Percentiles rank a stretch among this genome's conserved stretches.
These are phyloP conservation scores for Fusarium foetens DNA, from an alignment of 2,329 filamentous ascomycete genomes.

Conservation along the genomic window DNA sequence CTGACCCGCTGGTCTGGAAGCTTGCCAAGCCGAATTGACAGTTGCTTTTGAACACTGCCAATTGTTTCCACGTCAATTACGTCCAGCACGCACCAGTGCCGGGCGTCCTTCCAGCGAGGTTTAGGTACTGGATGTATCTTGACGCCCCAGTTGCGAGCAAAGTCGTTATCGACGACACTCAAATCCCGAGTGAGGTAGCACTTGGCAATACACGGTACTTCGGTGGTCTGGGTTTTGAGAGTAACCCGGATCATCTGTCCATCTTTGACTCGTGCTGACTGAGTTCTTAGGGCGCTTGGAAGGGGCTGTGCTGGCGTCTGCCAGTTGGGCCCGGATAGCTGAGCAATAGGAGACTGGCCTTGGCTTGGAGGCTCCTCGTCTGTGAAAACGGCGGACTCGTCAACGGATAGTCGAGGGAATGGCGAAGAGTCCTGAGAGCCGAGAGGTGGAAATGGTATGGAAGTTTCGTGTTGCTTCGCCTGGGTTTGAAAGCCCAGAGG, in stretches of 20 bases:
- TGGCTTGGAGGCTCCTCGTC: slow-evolving; percentile 19
- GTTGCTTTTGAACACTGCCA: slow-evolving; percentile 7
- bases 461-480: background rate
- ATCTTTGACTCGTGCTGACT: slow-evolving; percentile 24
- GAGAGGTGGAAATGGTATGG: slow-evolving; percentile 1
- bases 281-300: background rate
- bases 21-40: slow-evolving; percentile 25
- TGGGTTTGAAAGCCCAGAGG: slow-evolving; percentile 1
- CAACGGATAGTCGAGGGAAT: slow-evolving; percentile 7
- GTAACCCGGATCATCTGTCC: slow-evolving; percentile 33
- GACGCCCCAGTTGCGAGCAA: slow-evolving; percentile 16
- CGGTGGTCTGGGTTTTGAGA: slow-evolving; percentile 17
- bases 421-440: slow-evolving; percentile 6
- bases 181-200: slow-evolving; percentile 13
- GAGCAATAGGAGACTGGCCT: slow-evolving; percentile 24
- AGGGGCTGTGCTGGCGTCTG: slow-evolving; percentile 11
- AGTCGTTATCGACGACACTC: slow-evolving; percentile 28
- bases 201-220: slow-evolving; percentile 32
- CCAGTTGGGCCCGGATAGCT: slow-evolving; percentile 6
- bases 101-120: slow-evolving; percentile 14
- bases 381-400: slow-evolving; percentile 4
- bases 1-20: slow-evolving; percentile 14
- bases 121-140: slow-evolving; percentile 16
- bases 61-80: slow-evolving; percentile 34
- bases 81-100: slow-evolving; percentile 23